Conservation (phyloP, 805 yeast genomes). For the Yarrowia alimentaria region DNA sequence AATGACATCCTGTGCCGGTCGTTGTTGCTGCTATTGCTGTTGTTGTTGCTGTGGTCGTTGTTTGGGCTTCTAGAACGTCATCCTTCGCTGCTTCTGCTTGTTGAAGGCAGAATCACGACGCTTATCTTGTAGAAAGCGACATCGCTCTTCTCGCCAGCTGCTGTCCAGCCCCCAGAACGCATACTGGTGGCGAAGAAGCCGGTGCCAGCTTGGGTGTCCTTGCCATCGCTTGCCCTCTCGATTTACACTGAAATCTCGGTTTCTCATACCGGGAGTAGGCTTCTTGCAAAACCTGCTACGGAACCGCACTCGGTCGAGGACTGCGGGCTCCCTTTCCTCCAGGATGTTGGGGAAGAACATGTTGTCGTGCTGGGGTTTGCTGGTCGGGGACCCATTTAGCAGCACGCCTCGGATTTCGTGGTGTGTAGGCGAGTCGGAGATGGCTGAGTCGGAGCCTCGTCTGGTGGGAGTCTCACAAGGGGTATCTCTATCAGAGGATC, state of each 20-base stretch:
- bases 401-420: slow-evolving; percentile 4
- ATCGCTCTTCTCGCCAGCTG: slow-evolving; percentile 34
- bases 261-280: slow-evolving; percentile 32
- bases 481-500: slow-evolving; percentile 7
- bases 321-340: slow-evolving; percentile 1
- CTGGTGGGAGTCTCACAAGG: slow-evolving; percentile 2
- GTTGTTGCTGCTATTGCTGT: background rate
- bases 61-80: slow-evolving; percentile 19
- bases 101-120: slow-evolving; percentile 34
- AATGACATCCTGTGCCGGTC: no score
- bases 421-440: slow-evolving; percentile 5
- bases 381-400: background rate
- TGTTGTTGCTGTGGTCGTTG: slow-evolving; percentile 14
- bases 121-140: slow-evolving; percentile 33
- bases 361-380: slow-evolving; percentile 1
- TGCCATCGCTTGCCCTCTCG: slow-evolving; percentile 27
- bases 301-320: slow-evolving; percentile 17
- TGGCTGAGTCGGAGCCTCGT: slow-evolving; percentile 13
- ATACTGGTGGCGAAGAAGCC: slow-evolving; percentile 33
- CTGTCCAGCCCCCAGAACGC: slow-evolving; percentile 32
- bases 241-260: slow-evolving; percentile 28
- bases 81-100: slow-evolving; percentile 32
- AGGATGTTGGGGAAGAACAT: slow-evolving; percentile 7
- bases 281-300: slow-evolving; percentile 30
- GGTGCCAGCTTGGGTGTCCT: slow-evolving; percentile 35